Evolutionary conservation across 495 filamentous ascomycete genomes (phyloP).

Genomic region (Penicillium silybi): DNA sequence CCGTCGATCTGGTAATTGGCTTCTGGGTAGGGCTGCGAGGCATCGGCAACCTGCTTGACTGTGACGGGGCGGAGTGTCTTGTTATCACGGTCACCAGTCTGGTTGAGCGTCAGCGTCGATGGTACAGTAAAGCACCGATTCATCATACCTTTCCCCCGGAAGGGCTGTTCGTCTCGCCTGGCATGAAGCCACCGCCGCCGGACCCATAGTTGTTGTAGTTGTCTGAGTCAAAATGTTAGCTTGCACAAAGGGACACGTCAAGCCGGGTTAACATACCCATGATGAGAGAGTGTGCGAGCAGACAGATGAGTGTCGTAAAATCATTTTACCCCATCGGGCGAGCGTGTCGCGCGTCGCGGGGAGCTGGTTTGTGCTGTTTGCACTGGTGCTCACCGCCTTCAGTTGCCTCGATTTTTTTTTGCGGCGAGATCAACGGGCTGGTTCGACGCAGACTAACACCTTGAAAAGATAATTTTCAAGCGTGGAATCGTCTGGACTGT

Average conservation of each 20-base stretch:
- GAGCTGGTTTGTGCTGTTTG: constrained; percentile 36
- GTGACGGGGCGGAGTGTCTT: constrained; percentile 87
- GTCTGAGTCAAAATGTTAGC: constrained; percentile 20
- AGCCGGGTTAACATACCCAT: constrained; percentile 30
- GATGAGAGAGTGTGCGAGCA: constrained; percentile 12
- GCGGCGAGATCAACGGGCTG: constrained; percentile 19
- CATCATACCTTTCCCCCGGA: constrained; percentile 38
- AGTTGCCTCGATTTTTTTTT: constrained; percentile 27
- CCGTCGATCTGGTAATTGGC: constrained; percentile 77
- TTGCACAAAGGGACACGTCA: neutral
- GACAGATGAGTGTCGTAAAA: constrained; percentile 2
- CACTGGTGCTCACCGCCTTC: constrained; percentile 35
- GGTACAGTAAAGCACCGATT: neutral
- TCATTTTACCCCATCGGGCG: constrained; percentile 43
- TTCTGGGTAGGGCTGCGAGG: constrained; percentile 66
- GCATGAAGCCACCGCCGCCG: constrained; percentile 65
- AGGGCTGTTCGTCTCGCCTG: constrained; percentile 46
- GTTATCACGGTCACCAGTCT: constrained; percentile 43
- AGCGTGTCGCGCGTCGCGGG: constrained; percentile 45
- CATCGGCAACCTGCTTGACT: constrained; percentile 87
- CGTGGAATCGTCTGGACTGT: constrained; percentile 1
- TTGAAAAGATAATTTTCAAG: constrained; percentile 10
- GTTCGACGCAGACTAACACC: constrained; percentile 4
- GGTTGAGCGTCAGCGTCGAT: neutral
- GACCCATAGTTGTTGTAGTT: constrained; percentile 56